Evolutionary conservation across 2,329 filamentous ascomycete genomes (phyloP).

Genomic region (Pestalotiopsis fici): DNA sequence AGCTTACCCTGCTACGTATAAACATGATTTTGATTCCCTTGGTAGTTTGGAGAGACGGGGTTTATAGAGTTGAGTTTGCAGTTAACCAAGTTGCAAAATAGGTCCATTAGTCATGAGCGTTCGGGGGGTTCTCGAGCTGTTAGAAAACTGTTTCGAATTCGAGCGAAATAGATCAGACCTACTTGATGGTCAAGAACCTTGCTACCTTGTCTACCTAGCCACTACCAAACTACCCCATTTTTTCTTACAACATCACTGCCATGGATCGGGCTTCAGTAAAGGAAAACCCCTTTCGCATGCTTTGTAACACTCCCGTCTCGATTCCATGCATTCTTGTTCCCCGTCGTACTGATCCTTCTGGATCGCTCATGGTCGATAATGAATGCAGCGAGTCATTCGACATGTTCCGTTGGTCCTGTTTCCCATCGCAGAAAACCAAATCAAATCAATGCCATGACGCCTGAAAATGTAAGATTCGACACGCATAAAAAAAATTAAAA

Average conservation of each 20-base stretch:
- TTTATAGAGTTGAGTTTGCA: too few relatives aligned
- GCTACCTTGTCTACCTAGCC: neutral
- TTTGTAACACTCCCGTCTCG: neutral
- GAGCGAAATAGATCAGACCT: neutral
- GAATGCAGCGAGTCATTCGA: neutral
- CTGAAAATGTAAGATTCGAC: neutral
- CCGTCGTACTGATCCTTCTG: neutral
- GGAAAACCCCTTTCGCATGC: neutral
- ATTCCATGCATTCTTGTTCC: slow-evolving; percentile 2
- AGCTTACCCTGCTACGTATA: too few relatives aligned
- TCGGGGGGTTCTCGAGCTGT: neutral
- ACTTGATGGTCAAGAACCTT: neutral
- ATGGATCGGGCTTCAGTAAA: neutral
- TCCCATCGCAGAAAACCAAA: neutral
- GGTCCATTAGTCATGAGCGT: neutral
- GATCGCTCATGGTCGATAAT: neutral
- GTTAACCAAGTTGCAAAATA: neutral
- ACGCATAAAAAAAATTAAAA: neutral
- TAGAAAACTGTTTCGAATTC: neutral
- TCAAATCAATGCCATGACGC: neutral
- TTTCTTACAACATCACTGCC: neutral
- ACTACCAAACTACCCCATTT: neutral
- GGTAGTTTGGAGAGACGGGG: too few relatives aligned
- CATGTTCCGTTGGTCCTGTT: neutral
- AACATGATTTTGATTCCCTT: too few relatives aligned